Evolutionary conservation across 192 early-diverging fungal genomes (phyloP).

Genomic region (Umbelopsis vinacea): DNA sequence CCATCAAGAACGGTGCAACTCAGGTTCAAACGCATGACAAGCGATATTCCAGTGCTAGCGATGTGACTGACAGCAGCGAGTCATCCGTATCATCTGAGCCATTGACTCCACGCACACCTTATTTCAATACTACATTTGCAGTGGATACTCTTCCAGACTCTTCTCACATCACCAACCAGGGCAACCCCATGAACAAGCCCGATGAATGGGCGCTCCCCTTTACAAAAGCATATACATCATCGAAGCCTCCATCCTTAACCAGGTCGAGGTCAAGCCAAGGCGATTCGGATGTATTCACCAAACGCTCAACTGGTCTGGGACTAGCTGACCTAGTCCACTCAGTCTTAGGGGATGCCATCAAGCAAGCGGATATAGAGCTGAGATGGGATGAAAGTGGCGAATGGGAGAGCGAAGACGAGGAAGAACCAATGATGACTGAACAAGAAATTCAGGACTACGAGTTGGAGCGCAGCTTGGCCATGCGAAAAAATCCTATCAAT

Average conservation of each 20-base stretch:
- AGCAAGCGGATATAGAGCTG: constrained; percentile 6
- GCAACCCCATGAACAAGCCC: background rate
- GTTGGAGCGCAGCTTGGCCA: background rate
- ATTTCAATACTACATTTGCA: background rate
- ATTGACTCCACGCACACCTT: background rate
- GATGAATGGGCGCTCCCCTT: background rate
- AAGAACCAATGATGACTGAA: background rate
- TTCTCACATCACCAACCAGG: background rate
- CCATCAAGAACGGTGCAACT: constrained; percentile 2
- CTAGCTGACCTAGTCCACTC: constrained; percentile 8
- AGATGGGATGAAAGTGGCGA: constrained; percentile 1
- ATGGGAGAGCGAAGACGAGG: constrained; percentile 10
- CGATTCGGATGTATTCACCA: background rate
- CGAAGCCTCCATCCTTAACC: background rate
- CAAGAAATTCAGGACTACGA: constrained; percentile 1
- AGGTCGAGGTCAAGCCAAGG: background rate
- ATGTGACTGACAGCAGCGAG: constrained; percentile 16
- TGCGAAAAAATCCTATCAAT: background rate
- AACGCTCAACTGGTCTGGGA: background rate
- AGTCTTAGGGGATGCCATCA: constrained; percentile 11
- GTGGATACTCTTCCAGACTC: background rate
- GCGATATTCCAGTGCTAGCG: background rate
- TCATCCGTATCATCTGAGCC: constrained; percentile 1
- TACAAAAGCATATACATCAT: constrained; percentile 2
- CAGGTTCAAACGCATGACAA: background rate